These are phyloP conservation scores for Celoporthe dispersa DNA, from an alignment of 2,329 filamentous ascomycete genomes.

Conservation along the genomic window DNA sequence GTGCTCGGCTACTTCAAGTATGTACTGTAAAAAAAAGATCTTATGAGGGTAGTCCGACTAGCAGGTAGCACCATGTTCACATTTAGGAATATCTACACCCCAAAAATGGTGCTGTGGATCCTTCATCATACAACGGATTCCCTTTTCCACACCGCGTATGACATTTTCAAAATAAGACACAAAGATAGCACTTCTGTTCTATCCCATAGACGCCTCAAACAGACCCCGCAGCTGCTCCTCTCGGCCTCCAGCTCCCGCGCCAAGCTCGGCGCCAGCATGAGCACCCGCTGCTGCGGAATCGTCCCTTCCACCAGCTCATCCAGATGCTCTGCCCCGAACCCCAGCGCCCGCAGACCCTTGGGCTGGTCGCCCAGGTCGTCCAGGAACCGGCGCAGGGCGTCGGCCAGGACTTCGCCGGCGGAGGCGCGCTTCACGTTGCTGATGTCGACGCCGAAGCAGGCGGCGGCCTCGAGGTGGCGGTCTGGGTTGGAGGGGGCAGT, in stretches of 20 bases:
- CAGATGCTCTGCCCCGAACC: slow-evolving; percentile 76
- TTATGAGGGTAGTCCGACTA: neutral
- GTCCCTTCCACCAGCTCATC: slow-evolving; percentile 91
- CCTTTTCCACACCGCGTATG: neutral
- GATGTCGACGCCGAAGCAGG: slow-evolving; percentile 88
- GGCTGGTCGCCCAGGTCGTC: slow-evolving; percentile 88
- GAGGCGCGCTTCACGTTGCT: slow-evolving; percentile 85
- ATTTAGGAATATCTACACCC: no score
- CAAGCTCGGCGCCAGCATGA: slow-evolving; percentile 88
- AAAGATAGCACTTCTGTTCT: slow-evolving; percentile 24
- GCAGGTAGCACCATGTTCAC: neutral
- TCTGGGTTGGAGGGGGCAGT: slow-evolving; percentile 91
- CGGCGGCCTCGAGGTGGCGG: slow-evolving; percentile 85
- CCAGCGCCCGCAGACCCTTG: slow-evolving; percentile 78
- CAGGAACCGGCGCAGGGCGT: slow-evolving; percentile 82
- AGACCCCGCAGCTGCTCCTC: slow-evolving; percentile 71
- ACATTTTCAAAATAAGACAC: neutral
- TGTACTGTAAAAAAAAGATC: neutral
- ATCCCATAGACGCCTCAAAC: slow-evolving; percentile 64
- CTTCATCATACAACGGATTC: neutral
- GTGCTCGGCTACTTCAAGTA: neutral
- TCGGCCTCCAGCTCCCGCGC: slow-evolving; percentile 71
- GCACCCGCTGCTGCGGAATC: slow-evolving; percentile 85
- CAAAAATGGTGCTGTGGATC: neutral
- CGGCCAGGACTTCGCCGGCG: slow-evolving; percentile 84